Evolutionary conservation across 2,329 filamentous ascomycete species (phyloP).

Genomic region (Fusarium zealandicum): DNA sequence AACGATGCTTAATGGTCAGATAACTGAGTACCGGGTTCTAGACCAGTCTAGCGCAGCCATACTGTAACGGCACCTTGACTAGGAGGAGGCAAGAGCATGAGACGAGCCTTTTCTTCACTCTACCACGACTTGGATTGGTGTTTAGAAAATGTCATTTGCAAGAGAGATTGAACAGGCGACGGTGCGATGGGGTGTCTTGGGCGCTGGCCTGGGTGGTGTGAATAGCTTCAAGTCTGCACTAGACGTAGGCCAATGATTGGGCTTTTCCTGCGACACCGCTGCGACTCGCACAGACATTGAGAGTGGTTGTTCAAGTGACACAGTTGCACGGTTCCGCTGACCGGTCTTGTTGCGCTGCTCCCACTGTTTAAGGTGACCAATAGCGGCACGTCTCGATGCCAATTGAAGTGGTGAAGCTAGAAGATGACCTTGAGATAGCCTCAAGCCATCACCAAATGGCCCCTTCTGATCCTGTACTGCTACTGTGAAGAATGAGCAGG

Average conservation of each 20-base stretch:
- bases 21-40: not conserved
- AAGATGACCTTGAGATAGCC: not conserved
- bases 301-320: not conserved
- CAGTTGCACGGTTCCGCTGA: not conserved
- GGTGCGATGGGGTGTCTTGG: too few relatives aligned
- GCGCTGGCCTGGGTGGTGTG: too few relatives aligned
- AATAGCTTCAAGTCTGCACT: not conserved
- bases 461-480: constrained; percentile 23
- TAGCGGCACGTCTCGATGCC: not conserved
- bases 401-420: not conserved
- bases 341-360: not conserved
- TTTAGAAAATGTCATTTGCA: too few relatives aligned
- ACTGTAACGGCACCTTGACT: not conserved
- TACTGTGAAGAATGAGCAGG: not conserved
- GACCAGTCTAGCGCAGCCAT: constrained; percentile 5
- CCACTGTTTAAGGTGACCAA: not conserved
- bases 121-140: too few relatives aligned
- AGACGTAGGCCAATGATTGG: not conserved
- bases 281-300: not conserved
- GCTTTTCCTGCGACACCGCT: not conserved
- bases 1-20: not conserved
- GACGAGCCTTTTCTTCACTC: not conserved
- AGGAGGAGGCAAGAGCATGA: not conserved
- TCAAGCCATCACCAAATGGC: constrained; percentile 7
- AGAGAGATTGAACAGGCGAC: too few relatives aligned